These are phyloP conservation scores for Chrysoporthe austroafricana DNA, from an alignment of 2,329 filamentous ascomycete species.

Conservation along the genomic window DNA sequence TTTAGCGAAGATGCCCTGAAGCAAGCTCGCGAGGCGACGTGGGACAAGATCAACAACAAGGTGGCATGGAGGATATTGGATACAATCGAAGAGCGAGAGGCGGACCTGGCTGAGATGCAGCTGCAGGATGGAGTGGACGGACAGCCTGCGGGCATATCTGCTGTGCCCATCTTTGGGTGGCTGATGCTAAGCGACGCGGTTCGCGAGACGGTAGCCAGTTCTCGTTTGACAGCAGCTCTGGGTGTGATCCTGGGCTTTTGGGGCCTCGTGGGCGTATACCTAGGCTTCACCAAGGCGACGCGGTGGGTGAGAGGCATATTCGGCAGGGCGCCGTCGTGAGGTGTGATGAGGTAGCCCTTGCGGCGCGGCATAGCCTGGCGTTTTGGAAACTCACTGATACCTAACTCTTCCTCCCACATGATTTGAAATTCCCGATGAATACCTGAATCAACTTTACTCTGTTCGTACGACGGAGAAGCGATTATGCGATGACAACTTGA, in stretches of 20 bases:
- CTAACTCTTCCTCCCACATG: background rate
- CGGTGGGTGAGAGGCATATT: constrained; percentile 38
- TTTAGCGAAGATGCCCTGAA: constrained; percentile 55
- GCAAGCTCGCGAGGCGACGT: constrained; percentile 66
- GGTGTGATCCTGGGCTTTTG: constrained; percentile 53
- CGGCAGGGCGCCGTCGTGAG: constrained; percentile 10
- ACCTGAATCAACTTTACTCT: background rate
- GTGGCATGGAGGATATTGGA: constrained; percentile 67
- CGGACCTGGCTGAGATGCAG: constrained; percentile 35
- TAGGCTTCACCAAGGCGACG: constrained; percentile 51
- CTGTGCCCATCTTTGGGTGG: constrained; percentile 49
- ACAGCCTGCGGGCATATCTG: background rate
- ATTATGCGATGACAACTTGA: background rate
- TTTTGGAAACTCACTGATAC: background rate
- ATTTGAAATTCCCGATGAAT: background rate
- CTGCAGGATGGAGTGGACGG: background rate
- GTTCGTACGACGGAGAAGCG: background rate
- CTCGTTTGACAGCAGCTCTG: constrained; percentile 49
- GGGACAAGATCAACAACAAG: constrained; percentile 73
- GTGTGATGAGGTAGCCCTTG: background rate
- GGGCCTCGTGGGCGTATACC: constrained; percentile 53
- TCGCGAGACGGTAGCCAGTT: constrained; percentile 47
- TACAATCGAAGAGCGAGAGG: constrained; percentile 51
- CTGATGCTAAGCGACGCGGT: constrained; percentile 46
- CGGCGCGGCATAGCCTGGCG: background rate